Evolutionary conservation across 1,284 basidiomycete genomes (phyloP), one percentile per base, ranked within the genome.

Genomic region (Cystobasidiaceae sp.): DNA sequence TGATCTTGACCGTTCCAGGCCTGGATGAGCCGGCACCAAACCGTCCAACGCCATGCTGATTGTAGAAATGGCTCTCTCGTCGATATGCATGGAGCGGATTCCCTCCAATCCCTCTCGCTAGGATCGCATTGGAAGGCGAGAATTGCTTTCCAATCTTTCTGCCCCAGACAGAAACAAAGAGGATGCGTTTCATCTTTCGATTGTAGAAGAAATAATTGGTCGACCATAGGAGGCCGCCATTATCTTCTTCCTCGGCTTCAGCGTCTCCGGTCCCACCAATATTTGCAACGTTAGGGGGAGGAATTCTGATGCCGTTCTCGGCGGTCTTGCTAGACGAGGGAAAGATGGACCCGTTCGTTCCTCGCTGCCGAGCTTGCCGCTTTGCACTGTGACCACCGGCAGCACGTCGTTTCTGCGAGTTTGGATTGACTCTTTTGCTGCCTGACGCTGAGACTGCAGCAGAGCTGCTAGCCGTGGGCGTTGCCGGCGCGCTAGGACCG

Each of bases 191-290:
- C 70, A 79, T 78, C 73, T 91, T 94, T 75, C 87, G 84, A 80
- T 93, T 96, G 75, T 93, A 82, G 81, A 98, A 96, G 81, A 98
- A 97, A 85, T 92, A 96, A 76, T 97, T 92, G 15, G 90, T 93
- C 34, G 90, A 92, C 94, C 93, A 97, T 5, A 97, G 81, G 65
- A 97, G 80, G 4, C 91, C 88, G n/a, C 91, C 91, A 15, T 74
- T 74, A 75, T 89, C 88, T 72, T 86, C 84, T 76, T 89, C 87
- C 73, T 88, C 88, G 73, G 86, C 83, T 28, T 27, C 27, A 13
- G 17, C 21, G 21, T 21, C 30, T 9, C 15, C 23, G 9, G 11
- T 25, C n/a, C 33, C 52, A 39, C 33, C 27, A 39, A 21, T 34
- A 23, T 46, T 46, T 46, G 54, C 45, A 59, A 33, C 39, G 4